Percentiles rank a stretch among this genome's conserved stretches.
These are phyloP conservation scores for Nakataea oryzae DNA, from an alignment of 2,329 filamentous ascomycete genomes.

Conservation along the genomic window DNA sequence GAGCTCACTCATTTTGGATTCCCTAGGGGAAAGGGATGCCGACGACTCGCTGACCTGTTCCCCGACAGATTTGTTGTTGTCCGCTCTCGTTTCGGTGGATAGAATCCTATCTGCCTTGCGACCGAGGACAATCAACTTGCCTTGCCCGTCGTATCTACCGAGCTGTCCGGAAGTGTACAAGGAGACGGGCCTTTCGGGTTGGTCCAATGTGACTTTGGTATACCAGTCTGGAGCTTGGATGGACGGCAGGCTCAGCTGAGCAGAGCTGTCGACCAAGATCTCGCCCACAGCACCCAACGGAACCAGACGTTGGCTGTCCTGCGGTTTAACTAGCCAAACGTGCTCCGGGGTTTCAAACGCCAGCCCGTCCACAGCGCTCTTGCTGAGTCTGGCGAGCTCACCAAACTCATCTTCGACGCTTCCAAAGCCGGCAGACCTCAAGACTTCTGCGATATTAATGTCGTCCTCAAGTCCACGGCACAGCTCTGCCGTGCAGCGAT, in stretches of 20 bases:
- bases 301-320: constrained; percentile 21
- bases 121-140: constrained; percentile 7
- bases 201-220: neutral
- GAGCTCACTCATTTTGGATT: constrained; percentile 13
- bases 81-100: neutral
- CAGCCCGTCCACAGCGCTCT: neutral
- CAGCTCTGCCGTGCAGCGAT: constrained; percentile 37
- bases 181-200: neutral
- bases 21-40: constrained; percentile 8
- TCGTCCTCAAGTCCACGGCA: constrained; percentile 23
- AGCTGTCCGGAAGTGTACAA: constrained; percentile 29
- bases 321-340: constrained; percentile 29
- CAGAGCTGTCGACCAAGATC: constrained; percentile 23
- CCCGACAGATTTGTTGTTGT: neutral
- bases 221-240: neutral
- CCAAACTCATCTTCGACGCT: neutral
- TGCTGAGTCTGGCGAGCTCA: neutral
- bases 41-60: constrained; percentile 2
- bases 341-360: neutral
- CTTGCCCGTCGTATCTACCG: constrained; percentile 23
- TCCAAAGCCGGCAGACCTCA: constrained; percentile 20
- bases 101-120: constrained; percentile 4
- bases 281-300: constrained; percentile 32
- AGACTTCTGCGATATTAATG: constrained; percentile 22
- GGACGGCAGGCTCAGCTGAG: neutral